Conservation (phyloP, 164 flowering plant species). For the Chimonanthus praecox region DNA sequence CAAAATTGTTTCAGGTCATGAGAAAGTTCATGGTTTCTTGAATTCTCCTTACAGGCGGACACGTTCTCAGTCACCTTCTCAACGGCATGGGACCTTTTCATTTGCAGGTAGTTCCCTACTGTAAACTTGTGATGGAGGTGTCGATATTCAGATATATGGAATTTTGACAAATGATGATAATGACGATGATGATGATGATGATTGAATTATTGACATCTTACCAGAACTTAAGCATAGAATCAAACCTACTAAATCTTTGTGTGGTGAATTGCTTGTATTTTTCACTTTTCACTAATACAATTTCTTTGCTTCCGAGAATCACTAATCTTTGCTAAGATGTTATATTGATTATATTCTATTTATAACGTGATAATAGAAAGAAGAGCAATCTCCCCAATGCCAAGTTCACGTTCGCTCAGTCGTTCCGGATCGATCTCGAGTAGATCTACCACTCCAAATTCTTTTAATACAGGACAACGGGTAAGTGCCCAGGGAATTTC, state of each 20-base stretch:
- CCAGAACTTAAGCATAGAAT: too few species aligned
- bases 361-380: constrained; percentile 33
- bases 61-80: constrained; percentile 56
- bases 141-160: too few species aligned
- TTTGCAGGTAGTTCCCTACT: constrained; percentile 31
- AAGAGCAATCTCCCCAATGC: constrained; percentile 56
- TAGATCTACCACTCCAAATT: constrained; percentile 36
- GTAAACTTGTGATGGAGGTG: too few species aligned
- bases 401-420: constrained; percentile 39
- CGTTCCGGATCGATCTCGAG: constrained; percentile 59
- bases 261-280: too few species aligned
- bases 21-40: neutral
- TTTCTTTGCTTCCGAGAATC: too few species aligned
- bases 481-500: constrained; percentile 19
- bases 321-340: too few species aligned
- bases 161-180: too few species aligned
- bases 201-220: too few species aligned
- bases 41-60: constrained; percentile 39
- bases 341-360: neutral
- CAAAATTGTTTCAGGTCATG: neutral
- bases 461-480: constrained; percentile 30
- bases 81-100: constrained; percentile 40
- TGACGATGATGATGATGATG: too few species aligned
- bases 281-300: too few species aligned
- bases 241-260: too few species aligned